Base-by-base conservation (phyloP, 305 asterid genomes). In the Solanum hybrid region DNA sequence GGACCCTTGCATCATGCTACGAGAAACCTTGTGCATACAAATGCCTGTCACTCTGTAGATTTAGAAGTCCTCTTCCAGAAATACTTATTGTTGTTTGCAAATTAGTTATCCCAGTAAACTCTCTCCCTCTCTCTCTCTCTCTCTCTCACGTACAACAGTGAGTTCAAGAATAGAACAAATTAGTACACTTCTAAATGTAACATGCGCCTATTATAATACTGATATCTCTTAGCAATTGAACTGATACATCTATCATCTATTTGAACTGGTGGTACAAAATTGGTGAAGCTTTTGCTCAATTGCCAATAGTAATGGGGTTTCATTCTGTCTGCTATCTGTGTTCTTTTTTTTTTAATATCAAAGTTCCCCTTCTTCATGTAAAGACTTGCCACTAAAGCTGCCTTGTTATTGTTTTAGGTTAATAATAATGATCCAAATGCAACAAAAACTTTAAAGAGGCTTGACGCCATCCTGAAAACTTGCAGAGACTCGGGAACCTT, bases 401-500 rank as follows among this genome's bases (percentile, higher is more conserved):
- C 74, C 10, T 51, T 83, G 31, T n/a, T 42, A 22, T 37, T 76
- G 42, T 74, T 88, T 5, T 89, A 97, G 98, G 94, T 96, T 89
- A 95, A 95, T 39, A 96, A 93, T 89, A 92, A 89, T 35, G 98
- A 96, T 93, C 98, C 97, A 37, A 97, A 95, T 91, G 96, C 99
- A 88, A 92, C 92, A 92, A 96, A 92, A 92, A 95, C 98, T 7
- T 94, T 91, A 51, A 94, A 92, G 88, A 91, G 89, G 87, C 78
- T 97, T 77, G 98, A 96, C 88, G 89, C 90, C 33, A 93, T 94
- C 89, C 89, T 95, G 95, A 96, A 93, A 91, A 84, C 92, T 36
- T 96, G 99, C 98, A 95, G 95, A 95, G 98, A 95, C 29, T 96
- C 98, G 16, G 99, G 96, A 92, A 93, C 95, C 90, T 91, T 96